Percentiles rank a stretch among this genome's conserved stretches.
Conservation (phyloP, 805 yeast genomes). For the Candida piceae region DNA sequence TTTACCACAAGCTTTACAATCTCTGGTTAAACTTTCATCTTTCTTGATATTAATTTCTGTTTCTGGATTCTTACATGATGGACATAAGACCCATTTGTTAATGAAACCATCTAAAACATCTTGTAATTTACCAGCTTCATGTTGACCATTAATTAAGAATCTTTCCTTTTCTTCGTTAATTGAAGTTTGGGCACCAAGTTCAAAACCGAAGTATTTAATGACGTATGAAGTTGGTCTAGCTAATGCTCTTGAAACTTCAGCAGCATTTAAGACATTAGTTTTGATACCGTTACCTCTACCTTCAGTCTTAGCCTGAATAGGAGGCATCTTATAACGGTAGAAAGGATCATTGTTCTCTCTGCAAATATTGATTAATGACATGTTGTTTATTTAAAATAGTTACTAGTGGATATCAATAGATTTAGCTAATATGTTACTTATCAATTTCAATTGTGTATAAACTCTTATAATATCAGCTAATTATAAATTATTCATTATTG, state of each 20-base stretch:
- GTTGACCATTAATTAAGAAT: slow-evolving; percentile 90
- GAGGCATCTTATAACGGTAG: slow-evolving; percentile 99
- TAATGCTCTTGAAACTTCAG: slow-evolving; percentile 91
- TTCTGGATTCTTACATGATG: slow-evolving; percentile 94
- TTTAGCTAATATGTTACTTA: too few species aligned
- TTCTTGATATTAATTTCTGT: slow-evolving; percentile 82
- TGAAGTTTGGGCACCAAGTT: slow-evolving; percentile 93
- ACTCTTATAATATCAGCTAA: too few species aligned
- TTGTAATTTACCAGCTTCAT: slow-evolving; percentile 84
- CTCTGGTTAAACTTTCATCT: slow-evolving; percentile 72
- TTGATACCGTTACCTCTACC: slow-evolving; percentile 99
- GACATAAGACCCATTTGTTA: slow-evolving; percentile 87
- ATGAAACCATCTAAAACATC: slow-evolving; percentile 94
- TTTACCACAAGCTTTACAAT: slow-evolving; percentile 98
- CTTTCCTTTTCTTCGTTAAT: slow-evolving; percentile 77
- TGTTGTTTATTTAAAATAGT: slow-evolving; percentile 21
- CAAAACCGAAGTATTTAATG: slow-evolving; percentile 92
- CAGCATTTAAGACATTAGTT: slow-evolving; percentile 84
- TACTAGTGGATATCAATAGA: too few species aligned
- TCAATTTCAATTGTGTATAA: too few species aligned
- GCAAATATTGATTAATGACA: slow-evolving; percentile 89
- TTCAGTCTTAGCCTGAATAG: slow-evolving; percentile 93
- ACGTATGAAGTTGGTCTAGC: slow-evolving; percentile 91
- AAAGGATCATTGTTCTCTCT: slow-evolving; percentile 97
- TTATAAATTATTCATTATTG: too few species aligned